Conservation (phyloP, 371 early-diverging fungal species). For the Batkoa obscura region DNA sequence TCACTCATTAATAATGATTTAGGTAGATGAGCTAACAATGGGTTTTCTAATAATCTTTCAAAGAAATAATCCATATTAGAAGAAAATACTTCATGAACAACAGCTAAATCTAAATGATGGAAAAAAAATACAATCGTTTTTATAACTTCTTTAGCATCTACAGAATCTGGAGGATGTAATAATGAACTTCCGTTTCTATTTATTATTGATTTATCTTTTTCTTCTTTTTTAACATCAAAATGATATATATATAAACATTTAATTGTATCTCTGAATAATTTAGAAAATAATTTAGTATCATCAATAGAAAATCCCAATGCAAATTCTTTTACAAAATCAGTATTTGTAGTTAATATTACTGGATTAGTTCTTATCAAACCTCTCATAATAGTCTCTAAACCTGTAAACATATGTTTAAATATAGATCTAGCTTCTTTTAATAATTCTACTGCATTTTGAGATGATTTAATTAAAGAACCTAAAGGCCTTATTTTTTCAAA, state of each 20-base stretch:
- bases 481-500: slow-evolving; percentile 64
- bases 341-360: not conserved
- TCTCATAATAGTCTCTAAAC: not conserved
- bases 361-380: not conserved
- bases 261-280: not conserved
- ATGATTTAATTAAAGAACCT: slow-evolving; percentile 34
- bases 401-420: not conserved
- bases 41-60: slow-evolving; percentile 62
- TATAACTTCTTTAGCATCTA: slow-evolving; percentile 8
- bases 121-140: slow-evolving; percentile 33
- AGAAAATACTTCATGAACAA: slow-evolving; percentile 9
- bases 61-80: slow-evolving; percentile 28
- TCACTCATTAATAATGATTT: slow-evolving; percentile 78
- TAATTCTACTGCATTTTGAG: slow-evolving; percentile 43
- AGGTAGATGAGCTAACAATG: slow-evolving; percentile 61
- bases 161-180: not conserved
- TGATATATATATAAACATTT: not conserved
- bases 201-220: not conserved
- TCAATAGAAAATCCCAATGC: not conserved
- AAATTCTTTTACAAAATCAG: not conserved
- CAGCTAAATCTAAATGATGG: slow-evolving; percentile 44
- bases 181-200: not conserved
- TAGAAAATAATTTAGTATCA: not conserved
- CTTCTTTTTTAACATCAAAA: not conserved
- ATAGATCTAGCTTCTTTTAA: slow-evolving; percentile 33